These are phyloP conservation scores for Salix udensis DNA, from an alignment of 345 rosid genomes.

Conservation along the genomic window DNA sequence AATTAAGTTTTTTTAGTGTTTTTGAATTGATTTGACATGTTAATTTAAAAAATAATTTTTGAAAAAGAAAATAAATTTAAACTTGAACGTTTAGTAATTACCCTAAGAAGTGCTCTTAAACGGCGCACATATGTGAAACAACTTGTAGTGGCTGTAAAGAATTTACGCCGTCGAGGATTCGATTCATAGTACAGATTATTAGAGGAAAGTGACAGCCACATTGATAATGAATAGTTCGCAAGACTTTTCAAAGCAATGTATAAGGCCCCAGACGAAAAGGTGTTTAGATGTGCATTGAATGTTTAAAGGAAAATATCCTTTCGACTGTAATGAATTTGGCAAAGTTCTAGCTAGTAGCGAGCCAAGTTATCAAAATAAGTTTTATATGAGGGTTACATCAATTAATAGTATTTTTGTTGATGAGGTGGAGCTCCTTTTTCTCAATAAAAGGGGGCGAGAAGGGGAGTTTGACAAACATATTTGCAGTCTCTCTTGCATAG, in stretches of 20 bases:
- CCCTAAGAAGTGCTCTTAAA: neutral
- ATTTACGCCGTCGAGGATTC: neutral
- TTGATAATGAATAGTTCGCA: neutral
- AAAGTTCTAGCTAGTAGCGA: too few relatives aligned
- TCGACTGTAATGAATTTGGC: neutral
- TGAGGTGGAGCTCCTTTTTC: neutral
- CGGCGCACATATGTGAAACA: neutral
- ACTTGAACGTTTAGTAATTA: too few relatives aligned
- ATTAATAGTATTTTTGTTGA: too few relatives aligned
- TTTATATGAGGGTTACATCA: too few relatives aligned
- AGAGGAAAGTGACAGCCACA: neutral
- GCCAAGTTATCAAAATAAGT: too few relatives aligned
- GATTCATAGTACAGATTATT: neutral
- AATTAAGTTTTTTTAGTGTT: fast-evolving
- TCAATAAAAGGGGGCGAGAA: neutral
- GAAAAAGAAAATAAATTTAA: neutral
- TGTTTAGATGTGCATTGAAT: neutral
- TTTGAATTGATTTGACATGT: too few relatives aligned
- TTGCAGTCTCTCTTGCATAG: neutral
- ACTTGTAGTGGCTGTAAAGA: neutral
- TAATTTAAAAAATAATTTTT: too few relatives aligned
- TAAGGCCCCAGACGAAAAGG: neutral
- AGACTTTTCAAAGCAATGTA: neutral
- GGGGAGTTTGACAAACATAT: neutral
- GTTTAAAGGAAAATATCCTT: neutral